A percentile compares a stretch with the other conserved stretches of the same genome.
Evolutionary conservation across 352 stramenopile species (phyloP).

Genomic region (Globisporangium cederbergense): DNA sequence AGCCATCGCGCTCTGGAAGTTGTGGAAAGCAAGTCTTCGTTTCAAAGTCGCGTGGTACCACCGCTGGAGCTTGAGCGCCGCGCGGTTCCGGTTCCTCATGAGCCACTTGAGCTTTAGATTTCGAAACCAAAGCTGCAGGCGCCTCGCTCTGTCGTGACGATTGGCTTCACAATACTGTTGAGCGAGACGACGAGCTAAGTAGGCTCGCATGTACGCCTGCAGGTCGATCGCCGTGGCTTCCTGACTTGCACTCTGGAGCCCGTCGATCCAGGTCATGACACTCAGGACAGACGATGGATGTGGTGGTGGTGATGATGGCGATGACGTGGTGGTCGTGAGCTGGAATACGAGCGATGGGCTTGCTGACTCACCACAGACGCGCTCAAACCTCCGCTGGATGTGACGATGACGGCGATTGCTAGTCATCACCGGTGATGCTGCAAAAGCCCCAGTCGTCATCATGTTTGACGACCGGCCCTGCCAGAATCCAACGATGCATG

Average conservation of each 20-base stretch:
- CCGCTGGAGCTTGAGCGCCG: slow-evolving; percentile 24
- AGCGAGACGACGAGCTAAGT: slow-evolving; percentile 14
- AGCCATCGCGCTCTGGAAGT: slow-evolving; percentile 18
- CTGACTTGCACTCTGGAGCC: slow-evolving; percentile 9
- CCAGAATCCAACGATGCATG: slow-evolving; percentile 41
- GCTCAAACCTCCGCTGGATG: slow-evolving; percentile 13
- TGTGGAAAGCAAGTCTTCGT: slow-evolving; percentile 22
- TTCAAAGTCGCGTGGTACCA: slow-evolving; percentile 20
- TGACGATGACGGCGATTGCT: neutral
- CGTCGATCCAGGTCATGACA: slow-evolving; percentile 23
- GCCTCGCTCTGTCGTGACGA: slow-evolving; percentile 15
- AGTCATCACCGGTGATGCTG: neutral
- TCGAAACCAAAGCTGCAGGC: slow-evolving; percentile 27
- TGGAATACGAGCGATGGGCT: neutral
- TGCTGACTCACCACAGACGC: slow-evolving; percentile 12
- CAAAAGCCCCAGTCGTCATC: neutral
- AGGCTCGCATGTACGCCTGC: slow-evolving; percentile 15
- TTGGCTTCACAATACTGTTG: slow-evolving; percentile 21
- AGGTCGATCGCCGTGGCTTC: slow-evolving; percentile 20
- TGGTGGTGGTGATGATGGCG: neutral
- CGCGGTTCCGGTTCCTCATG: slow-evolving; percentile 13
- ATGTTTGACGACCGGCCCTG: slow-evolving; percentile 19
- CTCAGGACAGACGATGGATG: neutral
- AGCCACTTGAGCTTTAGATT: slow-evolving; percentile 20
- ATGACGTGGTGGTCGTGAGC: neutral